phyloP scores from a whole-genome alignment of 768 basidiomycete genomes.

The Cubamyces lactineus region DNA sequence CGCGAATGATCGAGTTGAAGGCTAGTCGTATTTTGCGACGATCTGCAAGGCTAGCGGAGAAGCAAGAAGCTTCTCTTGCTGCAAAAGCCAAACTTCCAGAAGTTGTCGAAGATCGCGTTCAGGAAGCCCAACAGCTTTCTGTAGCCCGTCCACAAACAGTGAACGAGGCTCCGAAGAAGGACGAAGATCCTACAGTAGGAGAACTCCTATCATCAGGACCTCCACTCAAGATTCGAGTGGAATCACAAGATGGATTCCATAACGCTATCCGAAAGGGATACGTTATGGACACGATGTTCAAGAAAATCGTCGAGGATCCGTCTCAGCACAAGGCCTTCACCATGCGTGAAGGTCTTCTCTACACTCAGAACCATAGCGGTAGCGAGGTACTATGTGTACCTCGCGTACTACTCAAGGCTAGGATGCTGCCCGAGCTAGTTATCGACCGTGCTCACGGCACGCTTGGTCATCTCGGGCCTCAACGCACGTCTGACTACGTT shows the following conservation, averaged over 20 bases:
- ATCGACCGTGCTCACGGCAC: background rate
- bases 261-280: background rate
- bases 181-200: too few species aligned
- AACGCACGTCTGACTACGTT: background rate
- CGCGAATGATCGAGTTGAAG: too few species aligned
- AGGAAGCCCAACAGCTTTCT: too few species aligned
- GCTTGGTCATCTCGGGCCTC: background rate
- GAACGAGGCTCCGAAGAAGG: too few species aligned
- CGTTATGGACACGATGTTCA: background rate
- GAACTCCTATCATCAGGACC: background rate
- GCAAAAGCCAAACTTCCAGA: too few species aligned
- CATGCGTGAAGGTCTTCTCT: background rate
- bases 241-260: background rate
- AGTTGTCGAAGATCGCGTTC: too few species aligned
- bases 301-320: background rate
- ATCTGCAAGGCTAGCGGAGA: too few species aligned
- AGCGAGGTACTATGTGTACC: too few species aligned
- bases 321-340: background rate
- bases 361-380: background rate
- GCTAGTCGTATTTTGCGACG: too few species aligned
- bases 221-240: background rate
- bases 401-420: background rate
- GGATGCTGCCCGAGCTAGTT: background rate
- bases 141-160: too few species aligned
- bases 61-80: too few species aligned